phyloP scores from a whole-genome alignment of 495 filamentous ascomycete genomes.

The Bombardia bombarda region DNA sequence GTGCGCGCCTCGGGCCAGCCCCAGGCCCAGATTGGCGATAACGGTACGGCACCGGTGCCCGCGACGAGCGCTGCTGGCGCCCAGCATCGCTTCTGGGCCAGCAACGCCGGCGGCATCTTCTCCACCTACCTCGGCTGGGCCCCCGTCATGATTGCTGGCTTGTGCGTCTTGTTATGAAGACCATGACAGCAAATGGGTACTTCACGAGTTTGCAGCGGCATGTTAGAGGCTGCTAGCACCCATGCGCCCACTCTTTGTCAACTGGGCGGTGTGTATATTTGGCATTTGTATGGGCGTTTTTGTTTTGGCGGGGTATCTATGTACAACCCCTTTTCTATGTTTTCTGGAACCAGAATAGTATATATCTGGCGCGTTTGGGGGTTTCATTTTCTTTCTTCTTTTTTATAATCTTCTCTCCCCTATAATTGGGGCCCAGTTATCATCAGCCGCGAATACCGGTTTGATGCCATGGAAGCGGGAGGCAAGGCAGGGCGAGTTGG shows the following conservation, averaged over 20 bases:
- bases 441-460: too few relatives aligned
- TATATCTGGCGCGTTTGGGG: constrained; percentile 3
- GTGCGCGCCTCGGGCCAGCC: constrained; percentile 26
- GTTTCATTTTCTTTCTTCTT: constrained; percentile 1
- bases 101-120: constrained; percentile 9
- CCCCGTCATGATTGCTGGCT: constrained; percentile 24
- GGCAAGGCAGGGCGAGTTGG: too few relatives aligned
- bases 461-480: neutral
- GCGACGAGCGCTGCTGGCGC: too few relatives aligned
- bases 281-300: constrained; percentile 14
- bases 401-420: constrained; percentile 2
- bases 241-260: neutral
- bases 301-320: neutral
- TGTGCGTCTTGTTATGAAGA: constrained; percentile 27
- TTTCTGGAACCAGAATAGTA: neutral
- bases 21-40: constrained; percentile 18
- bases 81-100: constrained; percentile 10
- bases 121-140: constrained; percentile 25
- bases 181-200: neutral
- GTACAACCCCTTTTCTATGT: neutral
- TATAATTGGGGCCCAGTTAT: too few relatives aligned
- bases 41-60: too few relatives aligned
- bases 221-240: too few relatives aligned
- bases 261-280: constrained; percentile 12
- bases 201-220: neutral